phyloP scores from a whole-genome alignment of 495 filamentous ascomycete genomes.

The Clavariopsis aquatica region DNA sequence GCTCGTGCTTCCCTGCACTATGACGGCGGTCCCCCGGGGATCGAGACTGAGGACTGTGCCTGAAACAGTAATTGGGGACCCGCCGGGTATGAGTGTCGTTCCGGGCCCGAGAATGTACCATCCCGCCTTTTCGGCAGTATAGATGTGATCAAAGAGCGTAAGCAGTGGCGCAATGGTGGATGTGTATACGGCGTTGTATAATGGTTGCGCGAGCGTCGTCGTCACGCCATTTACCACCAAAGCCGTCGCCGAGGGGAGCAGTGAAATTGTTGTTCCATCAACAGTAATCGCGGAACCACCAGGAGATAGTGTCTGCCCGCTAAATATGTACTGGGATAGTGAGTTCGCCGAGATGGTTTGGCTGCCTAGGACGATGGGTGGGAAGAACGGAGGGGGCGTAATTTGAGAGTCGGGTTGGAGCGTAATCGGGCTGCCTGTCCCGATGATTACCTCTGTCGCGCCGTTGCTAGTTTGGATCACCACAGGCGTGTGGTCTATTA shows the following conservation, averaged over 20 bases:
- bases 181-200: slow-evolving; percentile 20
- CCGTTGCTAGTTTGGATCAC: slow-evolving; percentile 28
- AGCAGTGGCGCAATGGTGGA: slow-evolving; percentile 19
- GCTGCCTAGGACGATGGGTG: slow-evolving; percentile 20
- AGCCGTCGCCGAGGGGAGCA: slow-evolving; percentile 28
- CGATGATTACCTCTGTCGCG: slow-evolving; percentile 22
- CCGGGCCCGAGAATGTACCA: slow-evolving; percentile 31
- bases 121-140: slow-evolving; percentile 31
- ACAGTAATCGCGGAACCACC: slow-evolving; percentile 35
- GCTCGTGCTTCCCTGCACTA: slow-evolving; percentile 30
- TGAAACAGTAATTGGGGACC: slow-evolving; percentile 18
- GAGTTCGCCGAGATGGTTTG: slow-evolving; percentile 22
- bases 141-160: slow-evolving; percentile 14
- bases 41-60: slow-evolving; percentile 27
- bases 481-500: slow-evolving; percentile 29
- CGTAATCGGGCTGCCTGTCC: slow-evolving; percentile 7
- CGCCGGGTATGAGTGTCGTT: slow-evolving; percentile 34
- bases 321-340: slow-evolving; percentile 18
- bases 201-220: slow-evolving; percentile 15
- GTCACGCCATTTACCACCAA: slow-evolving; percentile 32
- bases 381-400: slow-evolving; percentile 13
- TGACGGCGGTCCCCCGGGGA: slow-evolving; percentile 17
- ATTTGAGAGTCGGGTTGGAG: slow-evolving; percentile 10
- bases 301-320: slow-evolving; percentile 29
- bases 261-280: slow-evolving; percentile 32